Conservation (phyloP, 768 basidiomycete genomes). For the Mycena capillaripes region DNA sequence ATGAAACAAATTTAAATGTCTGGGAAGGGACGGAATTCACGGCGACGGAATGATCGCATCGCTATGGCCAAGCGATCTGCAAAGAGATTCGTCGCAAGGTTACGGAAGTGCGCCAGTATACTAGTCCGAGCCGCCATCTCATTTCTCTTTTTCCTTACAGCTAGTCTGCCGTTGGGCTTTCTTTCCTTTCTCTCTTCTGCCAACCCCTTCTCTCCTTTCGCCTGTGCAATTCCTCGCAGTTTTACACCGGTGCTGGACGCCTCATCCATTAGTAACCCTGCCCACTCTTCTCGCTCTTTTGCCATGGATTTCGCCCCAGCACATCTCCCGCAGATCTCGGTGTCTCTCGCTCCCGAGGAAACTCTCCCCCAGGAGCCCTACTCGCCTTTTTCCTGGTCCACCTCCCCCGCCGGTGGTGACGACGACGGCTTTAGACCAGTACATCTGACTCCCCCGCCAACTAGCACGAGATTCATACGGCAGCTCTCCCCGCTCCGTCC, state of each 20-base stretch:
- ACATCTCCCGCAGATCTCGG: constrained; percentile 75
- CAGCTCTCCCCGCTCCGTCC: constrained; percentile 67
- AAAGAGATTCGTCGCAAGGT: not conserved
- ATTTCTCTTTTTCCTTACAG: constrained; percentile 36
- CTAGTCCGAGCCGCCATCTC: not conserved
- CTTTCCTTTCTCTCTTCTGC: constrained; percentile 50
- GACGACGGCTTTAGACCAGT: constrained; percentile 71
- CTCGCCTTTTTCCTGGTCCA: constrained; percentile 68
- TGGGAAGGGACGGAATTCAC: not conserved
- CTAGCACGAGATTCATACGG: constrained; percentile 53
- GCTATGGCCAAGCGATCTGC: constrained; percentile 24
- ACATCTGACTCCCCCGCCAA: constrained; percentile 69
- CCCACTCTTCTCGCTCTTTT: constrained; percentile 39
- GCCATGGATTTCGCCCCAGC: constrained; percentile 57
- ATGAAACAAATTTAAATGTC: too few relatives aligned
- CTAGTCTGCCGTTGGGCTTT: constrained; percentile 41
- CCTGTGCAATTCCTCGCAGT: constrained; percentile 43
- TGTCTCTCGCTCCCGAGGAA: constrained; percentile 77
- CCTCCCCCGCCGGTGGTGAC: constrained; percentile 50
- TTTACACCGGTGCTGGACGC: constrained; percentile 68
- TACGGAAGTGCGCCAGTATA: not conserved
- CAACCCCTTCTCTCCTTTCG: constrained; percentile 47
- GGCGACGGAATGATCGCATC: not conserved
- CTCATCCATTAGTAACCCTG: constrained; percentile 44
- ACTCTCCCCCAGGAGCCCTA: constrained; percentile 65